These are phyloP conservation scores for Metschnikowia borealis DNA, from an alignment of 805 yeast genomes.

Conservation along the genomic window DNA sequence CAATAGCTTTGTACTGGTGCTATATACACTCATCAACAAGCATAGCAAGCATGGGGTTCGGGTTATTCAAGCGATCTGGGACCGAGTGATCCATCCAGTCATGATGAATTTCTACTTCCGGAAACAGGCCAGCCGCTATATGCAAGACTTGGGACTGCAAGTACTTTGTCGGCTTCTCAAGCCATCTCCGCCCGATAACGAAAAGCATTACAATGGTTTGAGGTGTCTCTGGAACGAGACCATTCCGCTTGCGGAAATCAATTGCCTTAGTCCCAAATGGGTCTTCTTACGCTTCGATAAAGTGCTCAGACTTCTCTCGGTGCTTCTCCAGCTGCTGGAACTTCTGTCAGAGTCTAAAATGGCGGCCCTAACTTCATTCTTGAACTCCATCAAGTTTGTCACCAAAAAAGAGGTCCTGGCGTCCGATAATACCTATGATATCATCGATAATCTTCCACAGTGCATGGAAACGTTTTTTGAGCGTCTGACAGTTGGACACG, in stretches of 20 bases:
- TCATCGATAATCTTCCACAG: conserved; percentile 30
- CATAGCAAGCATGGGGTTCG: conserved; percentile 19
- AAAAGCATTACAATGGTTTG: conserved; percentile 21
- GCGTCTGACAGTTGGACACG: conserved; percentile 16
- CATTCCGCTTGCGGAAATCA: conserved; percentile 27
- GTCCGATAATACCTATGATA: conserved; percentile 29
- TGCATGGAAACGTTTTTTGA: conserved; percentile 23
- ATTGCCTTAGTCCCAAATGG: conserved; percentile 34
- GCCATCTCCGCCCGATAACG: conserved; percentile 17
- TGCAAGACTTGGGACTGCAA: conserved; percentile 30
- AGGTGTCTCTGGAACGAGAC: conserved; percentile 34
- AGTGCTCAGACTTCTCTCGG: conserved; percentile 23
- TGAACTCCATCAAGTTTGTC: conserved; percentile 22
- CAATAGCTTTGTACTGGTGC: conserved; percentile 26
- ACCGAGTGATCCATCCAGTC: conserved; percentile 30
- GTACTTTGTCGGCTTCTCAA: conserved; percentile 25
- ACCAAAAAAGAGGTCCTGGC: conserved; percentile 29
- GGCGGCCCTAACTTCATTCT: conserved; percentile 21
- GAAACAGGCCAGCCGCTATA: conserved; percentile 18
- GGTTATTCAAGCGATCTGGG: conserved; percentile 36
- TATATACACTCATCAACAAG: conserved; percentile 25
- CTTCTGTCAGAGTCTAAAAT: conserved; percentile 25
- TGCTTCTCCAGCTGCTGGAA: conserved; percentile 23
- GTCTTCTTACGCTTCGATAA: conserved; percentile 28
- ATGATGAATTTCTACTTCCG: conserved; percentile 33